These are phyloP conservation scores for Pseudopithomyces maydicus DNA, from an alignment of 2,329 filamentous ascomycete species.

Conservation along the genomic window DNA sequence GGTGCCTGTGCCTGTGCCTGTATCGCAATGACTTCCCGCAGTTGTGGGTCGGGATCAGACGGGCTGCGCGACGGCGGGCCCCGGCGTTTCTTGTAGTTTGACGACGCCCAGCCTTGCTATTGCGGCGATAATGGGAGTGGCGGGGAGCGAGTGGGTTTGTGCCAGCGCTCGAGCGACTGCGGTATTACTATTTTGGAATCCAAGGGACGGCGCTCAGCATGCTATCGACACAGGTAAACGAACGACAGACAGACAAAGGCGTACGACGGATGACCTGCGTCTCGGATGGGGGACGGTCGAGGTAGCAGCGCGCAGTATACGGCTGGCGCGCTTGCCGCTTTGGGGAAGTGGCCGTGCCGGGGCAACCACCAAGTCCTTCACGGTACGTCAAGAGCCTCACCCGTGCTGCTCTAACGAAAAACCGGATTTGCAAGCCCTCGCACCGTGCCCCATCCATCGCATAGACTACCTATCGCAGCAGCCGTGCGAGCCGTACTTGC, in stretches of 20 bases:
- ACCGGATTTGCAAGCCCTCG: conserved; percentile 1
- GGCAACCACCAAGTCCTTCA: conserved; percentile 1
- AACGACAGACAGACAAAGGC: background rate
- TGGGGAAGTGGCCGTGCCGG: background rate
- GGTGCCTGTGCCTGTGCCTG: background rate
- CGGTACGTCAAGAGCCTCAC: conserved; percentile 4
- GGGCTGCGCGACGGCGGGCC: background rate
- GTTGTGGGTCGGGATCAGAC: background rate
- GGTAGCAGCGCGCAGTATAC: background rate
- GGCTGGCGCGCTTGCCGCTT: background rate
- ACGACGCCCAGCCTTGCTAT: background rate
- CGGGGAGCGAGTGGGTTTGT: background rate
- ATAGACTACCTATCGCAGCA: background rate
- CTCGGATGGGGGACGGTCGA: background rate
- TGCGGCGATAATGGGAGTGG: background rate
- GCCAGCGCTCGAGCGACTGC: background rate
- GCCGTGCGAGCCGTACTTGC: background rate
- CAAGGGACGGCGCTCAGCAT: background rate
- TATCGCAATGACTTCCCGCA: background rate
- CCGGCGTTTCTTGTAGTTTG: background rate
- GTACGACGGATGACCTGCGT: background rate
- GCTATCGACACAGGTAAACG: background rate
- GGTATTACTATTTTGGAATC: background rate
- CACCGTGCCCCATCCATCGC: background rate
- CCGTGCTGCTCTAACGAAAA: background rate